Evolutionary conservation across 768 basidiomycete species (phyloP).

Genomic region (Leccinum olivaceopallidum): DNA sequence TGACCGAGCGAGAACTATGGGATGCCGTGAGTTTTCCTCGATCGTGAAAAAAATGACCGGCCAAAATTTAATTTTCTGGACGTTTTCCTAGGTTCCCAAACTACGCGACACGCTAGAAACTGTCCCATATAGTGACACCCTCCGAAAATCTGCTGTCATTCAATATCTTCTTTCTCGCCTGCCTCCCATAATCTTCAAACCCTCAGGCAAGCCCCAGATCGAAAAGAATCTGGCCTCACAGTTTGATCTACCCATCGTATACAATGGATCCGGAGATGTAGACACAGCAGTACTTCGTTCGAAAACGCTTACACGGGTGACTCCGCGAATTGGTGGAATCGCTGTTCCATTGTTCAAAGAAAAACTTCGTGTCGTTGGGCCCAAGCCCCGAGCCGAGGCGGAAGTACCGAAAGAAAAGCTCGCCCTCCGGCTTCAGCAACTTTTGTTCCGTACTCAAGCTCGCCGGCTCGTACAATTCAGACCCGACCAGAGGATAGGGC

Average conservation of each 20-base stretch:
- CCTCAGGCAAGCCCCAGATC: slow-evolving; percentile 3
- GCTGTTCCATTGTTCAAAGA: slow-evolving; percentile 56
- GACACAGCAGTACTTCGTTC: slow-evolving; percentile 62
- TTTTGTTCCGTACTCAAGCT: slow-evolving; percentile 20
- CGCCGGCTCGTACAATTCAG: slow-evolving; percentile 21
- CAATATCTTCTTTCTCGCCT: slow-evolving; percentile 16
- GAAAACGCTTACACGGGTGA: slow-evolving; percentile 61
- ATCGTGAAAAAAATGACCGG: not conserved
- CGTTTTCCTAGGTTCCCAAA: slow-evolving; percentile 19
- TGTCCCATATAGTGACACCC: slow-evolving; percentile 18
- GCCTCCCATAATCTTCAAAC: slow-evolving; percentile 16
- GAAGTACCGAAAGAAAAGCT: slow-evolving; percentile 15
- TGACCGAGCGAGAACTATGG: slow-evolving; percentile 31
- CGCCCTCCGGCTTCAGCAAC: slow-evolving; percentile 17
- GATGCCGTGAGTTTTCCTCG: slow-evolving; percentile 19
- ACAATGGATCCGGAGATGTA: slow-evolving; percentile 37
- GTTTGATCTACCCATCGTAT: slow-evolving; percentile 3
- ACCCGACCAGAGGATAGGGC: slow-evolving; percentile 35
- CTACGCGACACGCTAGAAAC: slow-evolving; percentile 25
- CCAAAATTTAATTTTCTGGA: not conserved
- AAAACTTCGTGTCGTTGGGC: slow-evolving; percentile 52
- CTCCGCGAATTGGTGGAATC: slow-evolving; percentile 54
- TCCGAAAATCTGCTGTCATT: slow-evolving; percentile 25
- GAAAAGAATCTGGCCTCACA: not conserved
- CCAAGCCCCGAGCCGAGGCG: slow-evolving; percentile 30